Base-by-base conservation (phyloP, 1,139 yeast genomes). In the Yamadazyma jaroonii region DNA sequence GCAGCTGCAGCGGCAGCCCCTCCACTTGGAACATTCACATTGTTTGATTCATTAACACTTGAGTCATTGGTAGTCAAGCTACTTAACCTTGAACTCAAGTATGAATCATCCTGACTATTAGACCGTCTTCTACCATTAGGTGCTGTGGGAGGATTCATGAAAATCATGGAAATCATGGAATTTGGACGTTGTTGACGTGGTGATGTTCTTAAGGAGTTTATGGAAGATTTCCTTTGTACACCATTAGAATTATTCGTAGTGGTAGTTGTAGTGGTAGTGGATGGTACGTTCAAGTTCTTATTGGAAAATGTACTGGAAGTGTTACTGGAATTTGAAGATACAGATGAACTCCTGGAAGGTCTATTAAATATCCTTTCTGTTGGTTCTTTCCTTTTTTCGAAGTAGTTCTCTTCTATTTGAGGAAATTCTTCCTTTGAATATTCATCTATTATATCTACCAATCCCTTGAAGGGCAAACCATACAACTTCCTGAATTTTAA, bases 1-100 rank as follows among this genome's bases (percentile, higher is more conserved):
- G 64, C 58, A 2, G 71, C 70, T 2, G 72, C 72, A 0, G 65
- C 67, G 1, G 64, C 53, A 9, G 43, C 40, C n/a, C 38, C 43
- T 6, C 36, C 36, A 4, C 9, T 22, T 25, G 31, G 8, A 15
- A 17, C 20, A 17, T 17, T 17, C 6, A 17, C 20, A 27, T 8
- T 13, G 12, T 8, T 14, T 22, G 4, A 11, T 26, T 36, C 22
- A 35, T 15, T 27, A 14, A 13, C n/a, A 15, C 20, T 30, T 20
- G 27, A 25, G 14, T 30, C 32, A 9, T 3, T 12, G 10, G 14
- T 13, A 7, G 26, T 21, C 28, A 31, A 23, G 23, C 26, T 32
- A 32, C 20, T 23, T 6, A 21, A 15, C n/a, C 25, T 33, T 4
- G 25, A 9, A 21, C 9, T 27, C 6, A 33, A 10, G 10, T 24